Evolutionary conservation across 2,329 filamentous ascomycete species (phyloP).

Genomic region (Xylogone sp.): DNA sequence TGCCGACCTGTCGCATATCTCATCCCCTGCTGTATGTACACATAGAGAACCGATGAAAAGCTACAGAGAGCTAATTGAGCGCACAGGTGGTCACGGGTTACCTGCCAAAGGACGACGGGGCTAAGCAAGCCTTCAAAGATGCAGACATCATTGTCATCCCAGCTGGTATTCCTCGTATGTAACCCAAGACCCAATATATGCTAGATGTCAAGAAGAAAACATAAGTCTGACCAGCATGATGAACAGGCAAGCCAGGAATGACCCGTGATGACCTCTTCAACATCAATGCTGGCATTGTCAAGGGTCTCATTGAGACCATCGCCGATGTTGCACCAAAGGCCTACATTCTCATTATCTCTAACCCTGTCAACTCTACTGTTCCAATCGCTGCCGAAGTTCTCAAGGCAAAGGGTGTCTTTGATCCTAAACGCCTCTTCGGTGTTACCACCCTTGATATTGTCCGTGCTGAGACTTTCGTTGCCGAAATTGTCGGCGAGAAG

Average conservation of each 20-base stretch:
- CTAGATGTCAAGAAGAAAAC: slow-evolving; percentile 8
- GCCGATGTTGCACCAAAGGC: slow-evolving; percentile 90
- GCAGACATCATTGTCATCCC: slow-evolving; percentile 97
- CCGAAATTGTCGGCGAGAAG: slow-evolving; percentile 76
- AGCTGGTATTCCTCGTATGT: slow-evolving; percentile 92
- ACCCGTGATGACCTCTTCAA: slow-evolving; percentile 99
- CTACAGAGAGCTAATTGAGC: slow-evolving; percentile 31
- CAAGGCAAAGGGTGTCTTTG: slow-evolving; percentile 89
- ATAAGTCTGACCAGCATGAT: neutral
- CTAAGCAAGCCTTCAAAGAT: slow-evolving; percentile 84
- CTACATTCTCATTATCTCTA: slow-evolving; percentile 95
- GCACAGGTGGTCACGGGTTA: slow-evolving; percentile 78
- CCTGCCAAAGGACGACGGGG: slow-evolving; percentile 80
- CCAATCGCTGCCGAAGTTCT: slow-evolving; percentile 96
- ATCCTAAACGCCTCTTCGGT: slow-evolving; percentile 94
- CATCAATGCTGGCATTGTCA: slow-evolving; percentile 98
- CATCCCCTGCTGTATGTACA: slow-evolving; percentile 71
- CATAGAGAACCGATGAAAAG: neutral
- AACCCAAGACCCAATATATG: slow-evolving; percentile 5
- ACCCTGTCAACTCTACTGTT: slow-evolving; percentile 98
- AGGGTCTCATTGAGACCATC: slow-evolving; percentile 83
- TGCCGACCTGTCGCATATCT: slow-evolving; percentile 96
- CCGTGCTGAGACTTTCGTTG: slow-evolving; percentile 94
- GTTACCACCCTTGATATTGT: slow-evolving; percentile 98
- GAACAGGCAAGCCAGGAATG: slow-evolving; percentile 94